Evolutionary conservation across 1,139 yeast species (phyloP), one percentile per base, ranked within the genome.

Genomic region (Debaryomycetaceae sp.): DNA sequence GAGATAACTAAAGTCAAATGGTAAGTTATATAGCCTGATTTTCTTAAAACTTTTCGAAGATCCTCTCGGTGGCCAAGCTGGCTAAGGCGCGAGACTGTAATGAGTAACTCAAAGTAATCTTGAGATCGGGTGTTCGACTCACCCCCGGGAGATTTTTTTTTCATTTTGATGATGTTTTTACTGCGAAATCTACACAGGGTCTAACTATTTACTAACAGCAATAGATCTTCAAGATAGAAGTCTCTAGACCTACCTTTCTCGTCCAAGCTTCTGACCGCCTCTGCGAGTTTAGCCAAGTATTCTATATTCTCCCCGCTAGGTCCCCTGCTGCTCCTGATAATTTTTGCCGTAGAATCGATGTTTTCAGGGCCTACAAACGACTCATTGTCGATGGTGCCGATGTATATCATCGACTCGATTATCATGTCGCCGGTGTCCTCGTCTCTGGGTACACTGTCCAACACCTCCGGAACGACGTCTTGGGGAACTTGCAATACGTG

Each of bases 81-180:
- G 86, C 76, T 80, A 81, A 80, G 83, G 85, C 85, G 85, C 83
- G 82, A 81, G 87, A 80, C 87, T 81, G 87, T 81, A 81, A 81
- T 72, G 69, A 71, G 60, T 52, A 50, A 50, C 62, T 60, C 66
- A 66, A 59, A 68, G 84, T 70, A 58, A 82, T 81, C 87, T 81
- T 80, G 84, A 80, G 85, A 81, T 80, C 87, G 86, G 84, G 87
- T 76, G 87, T 82, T 82, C 87, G 86, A 82, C 79, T 81, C 87
- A 76, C 87, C 83, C 86, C 82, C 84, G 77, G 82, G 87, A 81
- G 87, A 82, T 52, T 63, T 65, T 56, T 65, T 39, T 39, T 39
- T 33, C 11, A 3, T 31, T 5, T 14, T n/a, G n/a, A 34, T 34
- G 3, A 7, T 34, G 13, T 34, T 7, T 6, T 34, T 17, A 34